Evolutionary conservation across 768 basidiomycete genomes (phyloP).

Genomic region (Boletus sp.): DNA sequence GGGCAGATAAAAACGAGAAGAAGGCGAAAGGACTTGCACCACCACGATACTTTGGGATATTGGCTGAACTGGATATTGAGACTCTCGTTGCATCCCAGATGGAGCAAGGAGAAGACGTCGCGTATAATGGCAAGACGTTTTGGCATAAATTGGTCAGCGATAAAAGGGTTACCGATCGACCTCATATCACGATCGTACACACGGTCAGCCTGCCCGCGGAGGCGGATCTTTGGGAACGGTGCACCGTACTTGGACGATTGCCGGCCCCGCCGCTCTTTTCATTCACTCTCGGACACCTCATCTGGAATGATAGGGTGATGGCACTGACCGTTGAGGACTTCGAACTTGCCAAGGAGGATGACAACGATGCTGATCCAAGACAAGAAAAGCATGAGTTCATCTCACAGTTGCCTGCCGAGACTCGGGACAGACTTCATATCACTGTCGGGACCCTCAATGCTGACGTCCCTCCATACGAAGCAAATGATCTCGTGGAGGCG

Average conservation of each 20-base stretch:
- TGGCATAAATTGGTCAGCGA: slow-evolving; percentile 47
- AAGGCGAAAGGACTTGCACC: slow-evolving; percentile 19
- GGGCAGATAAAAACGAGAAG: slow-evolving; percentile 19
- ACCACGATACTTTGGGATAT: slow-evolving; percentile 76
- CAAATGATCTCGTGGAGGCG: slow-evolving; percentile 56
- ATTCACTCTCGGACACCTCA: slow-evolving; percentile 56
- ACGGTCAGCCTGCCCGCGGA: slow-evolving; percentile 41
- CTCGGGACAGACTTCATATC: slow-evolving; percentile 66
- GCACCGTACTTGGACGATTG: slow-evolving; percentile 13
- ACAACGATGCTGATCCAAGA: slow-evolving; percentile 27
- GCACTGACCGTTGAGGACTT: slow-evolving; percentile 70
- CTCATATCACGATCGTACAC: slow-evolving; percentile 91
- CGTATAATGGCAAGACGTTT: slow-evolving; percentile 37
- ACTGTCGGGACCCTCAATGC: slow-evolving; percentile 74
- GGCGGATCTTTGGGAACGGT: slow-evolving; percentile 44
- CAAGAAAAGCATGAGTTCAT: slow-evolving; percentile 49
- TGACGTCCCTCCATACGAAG: slow-evolving; percentile 64
- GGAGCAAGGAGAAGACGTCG: slow-evolving; percentile 29
- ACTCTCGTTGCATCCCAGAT: slow-evolving; percentile 46
- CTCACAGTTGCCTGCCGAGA: slow-evolving; percentile 41
- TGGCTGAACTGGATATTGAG: slow-evolving; percentile 68
- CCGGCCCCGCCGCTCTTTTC: slow-evolving; percentile 52
- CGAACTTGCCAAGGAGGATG: slow-evolving; percentile 31
- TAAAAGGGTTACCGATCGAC: slow-evolving; percentile 52
- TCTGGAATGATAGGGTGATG: slow-evolving; percentile 83